phyloP scores from a whole-genome alignment of 352 stramenopile species.

The Phytopythium boreale region DNA sequence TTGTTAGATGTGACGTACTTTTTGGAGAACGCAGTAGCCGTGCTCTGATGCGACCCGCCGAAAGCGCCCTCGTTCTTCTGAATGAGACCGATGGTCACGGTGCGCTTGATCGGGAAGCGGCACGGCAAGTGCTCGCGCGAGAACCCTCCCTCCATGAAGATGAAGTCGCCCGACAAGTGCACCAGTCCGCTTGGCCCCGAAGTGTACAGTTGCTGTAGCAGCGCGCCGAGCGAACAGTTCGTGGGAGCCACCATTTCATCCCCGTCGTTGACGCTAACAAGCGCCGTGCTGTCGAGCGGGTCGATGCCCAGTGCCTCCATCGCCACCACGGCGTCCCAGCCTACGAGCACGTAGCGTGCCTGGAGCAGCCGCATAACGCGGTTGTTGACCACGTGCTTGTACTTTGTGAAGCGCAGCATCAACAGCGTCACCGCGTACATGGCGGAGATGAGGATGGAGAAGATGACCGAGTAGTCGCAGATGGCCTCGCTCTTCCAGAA shows the following conservation, averaged over 20 bases:
- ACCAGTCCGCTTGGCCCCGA: slow-evolving; percentile 23
- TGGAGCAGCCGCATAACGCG: slow-evolving; percentile 20
- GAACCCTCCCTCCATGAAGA: slow-evolving; percentile 12
- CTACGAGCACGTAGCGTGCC: slow-evolving; percentile 17
- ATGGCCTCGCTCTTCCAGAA: slow-evolving; percentile 34
- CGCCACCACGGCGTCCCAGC: slow-evolving; percentile 13
- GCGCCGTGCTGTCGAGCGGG: slow-evolving; percentile 11
- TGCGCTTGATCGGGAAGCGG: slow-evolving; percentile 6
- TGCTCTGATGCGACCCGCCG: not conserved
- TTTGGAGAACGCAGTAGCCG: not conserved
- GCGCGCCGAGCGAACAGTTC: slow-evolving; percentile 19
- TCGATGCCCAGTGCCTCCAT: slow-evolving; percentile 28
- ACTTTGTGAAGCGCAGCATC: slow-evolving; percentile 11
- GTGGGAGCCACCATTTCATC: slow-evolving; percentile 11
- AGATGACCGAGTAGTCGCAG: slow-evolving; percentile 18
- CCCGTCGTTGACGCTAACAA: not conserved
- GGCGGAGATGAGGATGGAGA: slow-evolving; percentile 9
- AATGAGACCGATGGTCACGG: slow-evolving; percentile 9
- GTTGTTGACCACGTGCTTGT: slow-evolving; percentile 17
- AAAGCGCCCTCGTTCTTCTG: not conserved
- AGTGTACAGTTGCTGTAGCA: slow-evolving; percentile 21
- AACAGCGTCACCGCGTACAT: slow-evolving; percentile 6
- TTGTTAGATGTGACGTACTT: not conserved
- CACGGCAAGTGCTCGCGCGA: not conserved
- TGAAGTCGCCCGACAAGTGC: slow-evolving; percentile 17